These are phyloP conservation scores for Hypoxylon cercidicola DNA, from an alignment of 495 filamentous ascomycete species.

Conservation along the genomic window DNA sequence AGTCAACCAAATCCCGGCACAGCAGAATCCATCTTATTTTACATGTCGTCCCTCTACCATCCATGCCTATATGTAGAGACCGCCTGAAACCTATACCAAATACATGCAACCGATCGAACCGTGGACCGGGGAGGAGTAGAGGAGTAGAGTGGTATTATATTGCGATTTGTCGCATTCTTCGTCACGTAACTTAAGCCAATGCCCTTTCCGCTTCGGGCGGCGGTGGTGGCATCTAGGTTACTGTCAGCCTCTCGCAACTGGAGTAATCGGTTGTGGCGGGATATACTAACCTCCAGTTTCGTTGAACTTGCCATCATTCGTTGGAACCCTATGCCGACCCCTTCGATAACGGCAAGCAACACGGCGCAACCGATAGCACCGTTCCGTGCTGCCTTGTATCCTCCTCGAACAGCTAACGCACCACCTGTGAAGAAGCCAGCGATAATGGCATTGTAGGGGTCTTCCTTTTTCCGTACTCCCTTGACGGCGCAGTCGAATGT, in stretches of 20 bases:
- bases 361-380: slow-evolving; percentile 95
- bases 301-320: slow-evolving; percentile 95
- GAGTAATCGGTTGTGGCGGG: not conserved
- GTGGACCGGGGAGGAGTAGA: slow-evolving; percentile 52
- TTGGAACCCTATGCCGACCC: slow-evolving; percentile 96
- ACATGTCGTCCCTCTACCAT: slow-evolving; percentile 39
- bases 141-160: slow-evolving; percentile 34
- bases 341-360: slow-evolving; percentile 94
- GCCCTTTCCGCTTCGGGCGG: slow-evolving; percentile 50
- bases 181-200: slow-evolving; percentile 47
- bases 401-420: slow-evolving; percentile 88
- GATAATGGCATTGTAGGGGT: slow-evolving; percentile 95
- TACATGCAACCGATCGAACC: slow-evolving; percentile 49
- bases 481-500: slow-evolving; percentile 98
- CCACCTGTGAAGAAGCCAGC: slow-evolving; percentile 98
- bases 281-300: slow-evolving; percentile 74
- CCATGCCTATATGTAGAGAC: slow-evolving; percentile 38
- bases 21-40: slow-evolving; percentile 37
- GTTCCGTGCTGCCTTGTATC: slow-evolving; percentile 87
- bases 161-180: slow-evolving; percentile 29
- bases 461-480: slow-evolving; percentile 94
- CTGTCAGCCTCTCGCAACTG: slow-evolving; percentile 3
- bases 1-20: slow-evolving; percentile 4
- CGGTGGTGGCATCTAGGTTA: slow-evolving; percentile 49
- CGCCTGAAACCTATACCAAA: slow-evolving; percentile 32